A percentile compares a stretch with the other conserved stretches of the same genome.
These are phyloP conservation scores for Spergularia bocconei DNA, from an alignment of 148 eudicot genomes.

Conservation along the genomic window DNA sequence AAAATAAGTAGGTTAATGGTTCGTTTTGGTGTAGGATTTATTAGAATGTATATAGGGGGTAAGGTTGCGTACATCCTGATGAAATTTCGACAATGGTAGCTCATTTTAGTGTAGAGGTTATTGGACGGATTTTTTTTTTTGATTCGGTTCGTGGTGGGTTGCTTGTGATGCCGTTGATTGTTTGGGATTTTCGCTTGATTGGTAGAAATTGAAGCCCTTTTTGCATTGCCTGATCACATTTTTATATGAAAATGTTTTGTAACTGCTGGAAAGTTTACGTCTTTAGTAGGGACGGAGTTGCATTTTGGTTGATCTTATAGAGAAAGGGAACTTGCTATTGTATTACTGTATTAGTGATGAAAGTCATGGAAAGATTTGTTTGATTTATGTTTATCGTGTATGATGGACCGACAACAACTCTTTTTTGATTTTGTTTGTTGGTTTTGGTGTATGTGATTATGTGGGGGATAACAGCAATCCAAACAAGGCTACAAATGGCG, in stretches of 20 bases:
- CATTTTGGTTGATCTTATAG: too few species aligned
- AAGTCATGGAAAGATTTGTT: background rate
- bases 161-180: background rate
- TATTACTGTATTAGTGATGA: background rate
- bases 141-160: too few species aligned
- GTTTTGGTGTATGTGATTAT: background rate
- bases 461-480: slow-evolving; percentile 51
- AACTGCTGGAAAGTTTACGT: too few species aligned
- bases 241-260: background rate
- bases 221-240: background rate
- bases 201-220: background rate
- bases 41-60: too few species aligned
- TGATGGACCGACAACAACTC: background rate
- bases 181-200: background rate
- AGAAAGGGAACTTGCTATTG: too few species aligned
- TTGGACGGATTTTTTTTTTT: too few species aligned
- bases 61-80: too few species aligned
- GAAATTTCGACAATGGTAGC: too few species aligned
- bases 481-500: slow-evolving; percentile 77
- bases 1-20: too few species aligned
- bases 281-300: too few species aligned
- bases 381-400: slow-evolving; percentile 11
- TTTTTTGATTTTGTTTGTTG: background rate
- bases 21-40: too few species aligned
- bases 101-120: too few species aligned